Evolutionary conservation across 2,329 filamentous ascomycete species (phyloP).

Genomic region (Neurospora sp.): DNA sequence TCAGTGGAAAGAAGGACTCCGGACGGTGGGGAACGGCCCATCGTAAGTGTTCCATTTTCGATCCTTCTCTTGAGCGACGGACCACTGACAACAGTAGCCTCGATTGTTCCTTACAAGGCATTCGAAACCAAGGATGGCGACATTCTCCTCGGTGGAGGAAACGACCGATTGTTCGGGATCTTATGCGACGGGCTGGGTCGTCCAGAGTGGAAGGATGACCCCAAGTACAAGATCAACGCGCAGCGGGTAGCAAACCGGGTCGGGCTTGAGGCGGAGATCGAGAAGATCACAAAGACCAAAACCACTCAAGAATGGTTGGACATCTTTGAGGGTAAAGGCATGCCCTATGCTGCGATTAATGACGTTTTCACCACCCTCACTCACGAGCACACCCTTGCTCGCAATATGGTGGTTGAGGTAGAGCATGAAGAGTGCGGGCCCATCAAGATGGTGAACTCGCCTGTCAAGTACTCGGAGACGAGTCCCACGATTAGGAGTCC

Average conservation of each 20-base stretch:
- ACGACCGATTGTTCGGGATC: conserved; percentile 58
- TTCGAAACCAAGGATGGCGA: conserved; percentile 67
- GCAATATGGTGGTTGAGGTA: conserved; percentile 83
- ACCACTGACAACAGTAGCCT: conserved; percentile 45
- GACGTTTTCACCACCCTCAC: conserved; percentile 78
- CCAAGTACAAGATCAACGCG: conserved; percentile 51
- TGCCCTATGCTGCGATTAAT: conserved; percentile 90
- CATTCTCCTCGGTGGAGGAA: conserved; percentile 62
- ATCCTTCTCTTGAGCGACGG: background rate
- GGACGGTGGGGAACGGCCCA: conserved; percentile 96
- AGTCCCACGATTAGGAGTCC: conserved; percentile 65
- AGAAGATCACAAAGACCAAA: conserved; percentile 61
- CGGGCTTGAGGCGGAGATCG: conserved; percentile 70
- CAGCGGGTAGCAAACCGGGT: conserved; percentile 60
- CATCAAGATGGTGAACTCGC: conserved; percentile 86
- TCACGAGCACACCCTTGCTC: conserved; percentile 74
- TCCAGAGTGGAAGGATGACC: conserved; percentile 50
- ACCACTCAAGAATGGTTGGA: conserved; percentile 85
- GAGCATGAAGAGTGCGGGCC: conserved; percentile 75
- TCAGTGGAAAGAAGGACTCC: conserved; percentile 77
- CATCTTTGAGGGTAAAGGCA: conserved; percentile 77
- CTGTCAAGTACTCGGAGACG: conserved; percentile 85
- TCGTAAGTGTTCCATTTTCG: conserved; percentile 44
- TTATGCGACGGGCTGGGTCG: conserved; percentile 50
- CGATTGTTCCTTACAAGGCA: conserved; percentile 89